Evolutionary conservation across 192 early-diverging fungal species (phyloP), one percentile per base, ranked within the genome.

Genomic region (Chytriomyces sp.): DNA sequence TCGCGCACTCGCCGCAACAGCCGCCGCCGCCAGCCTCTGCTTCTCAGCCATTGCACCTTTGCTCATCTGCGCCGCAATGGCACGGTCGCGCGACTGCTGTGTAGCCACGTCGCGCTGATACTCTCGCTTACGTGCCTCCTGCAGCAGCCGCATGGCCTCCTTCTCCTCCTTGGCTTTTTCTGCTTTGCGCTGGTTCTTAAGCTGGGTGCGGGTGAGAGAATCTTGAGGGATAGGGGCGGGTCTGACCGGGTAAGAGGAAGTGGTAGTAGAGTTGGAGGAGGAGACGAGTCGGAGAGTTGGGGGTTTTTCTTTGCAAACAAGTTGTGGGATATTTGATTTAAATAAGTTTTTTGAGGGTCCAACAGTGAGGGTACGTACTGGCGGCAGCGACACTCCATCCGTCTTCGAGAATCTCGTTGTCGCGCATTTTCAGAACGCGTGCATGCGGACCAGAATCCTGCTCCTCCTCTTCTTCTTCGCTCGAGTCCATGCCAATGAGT

Each of bases 141-240:
- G 68, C 14, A 70, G 7, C 14, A 44, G 14, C 7, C 68, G 49
- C 56, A 32, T 49, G 0, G 37, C 37, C 44, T 70, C 68, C 31
- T 70, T 70, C 31, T 70, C 68, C 25, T 25, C 55, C 34, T 59
- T 57, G 22, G 41, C 10, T 30, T 59, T 70, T 40, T 70, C 68
- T n/a, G 68, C 68, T 33, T 70, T 70, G 30, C 68, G 54, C 40
- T 70, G 68, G 39, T 70, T 70, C 25, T 70, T 70, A 6, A 59
- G 68, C 39, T 70, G 68, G 8, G 68, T 70, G 57, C 59, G 57
- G 17, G 68, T 70, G 25, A 59, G 54, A 2, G 49, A 34, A 14
- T 8, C 53, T 39, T 26, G 68, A 17, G 68, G 14, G n/a, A 40
- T 12, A 10, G 56, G 17, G 2, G 22, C 56, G 10, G 68, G 8